A percentile compares a stretch with the other conserved stretches of the same genome.
phyloP scores from a whole-genome alignment of 192 early-diverging fungal species.

The Coemansia sp. region DNA sequence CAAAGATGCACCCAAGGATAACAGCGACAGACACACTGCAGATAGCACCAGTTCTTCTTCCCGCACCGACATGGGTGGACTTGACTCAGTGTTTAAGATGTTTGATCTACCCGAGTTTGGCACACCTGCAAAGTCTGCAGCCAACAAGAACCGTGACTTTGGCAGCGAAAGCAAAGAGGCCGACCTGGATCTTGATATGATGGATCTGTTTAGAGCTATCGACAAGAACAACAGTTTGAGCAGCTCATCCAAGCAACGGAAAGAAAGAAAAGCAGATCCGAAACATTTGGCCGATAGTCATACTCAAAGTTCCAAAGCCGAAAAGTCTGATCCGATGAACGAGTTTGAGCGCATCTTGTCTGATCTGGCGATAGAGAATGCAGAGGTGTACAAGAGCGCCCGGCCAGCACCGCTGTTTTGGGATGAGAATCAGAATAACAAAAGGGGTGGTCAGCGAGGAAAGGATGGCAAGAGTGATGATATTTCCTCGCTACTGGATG shows the following conservation, averaged over 20 bases:
- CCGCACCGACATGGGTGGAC: slow-evolving; percentile 8
- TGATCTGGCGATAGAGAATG: slow-evolving; percentile 24
- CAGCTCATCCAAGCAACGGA: slow-evolving; percentile 1
- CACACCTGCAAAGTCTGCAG: neutral
- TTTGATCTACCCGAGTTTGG: slow-evolving; percentile 10
- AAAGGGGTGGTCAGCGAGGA: neutral
- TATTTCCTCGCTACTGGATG: slow-evolving; percentile 7
- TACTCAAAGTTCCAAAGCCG: neutral
- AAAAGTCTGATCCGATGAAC: slow-evolving; percentile 18
- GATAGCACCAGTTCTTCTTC: too few relatives aligned
- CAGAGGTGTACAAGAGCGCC: slow-evolving; percentile 14
- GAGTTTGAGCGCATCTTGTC: slow-evolving; percentile 46
- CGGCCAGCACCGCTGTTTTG: slow-evolving; percentile 33
- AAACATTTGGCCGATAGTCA: too few relatives aligned
- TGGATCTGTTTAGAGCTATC: slow-evolving; percentile 20
- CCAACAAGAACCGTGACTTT: neutral
- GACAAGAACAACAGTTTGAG: slow-evolving; percentile 5
- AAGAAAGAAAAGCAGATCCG: too few relatives aligned
- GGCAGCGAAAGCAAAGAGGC: neutral
- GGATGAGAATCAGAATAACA: slow-evolving; percentile 10
- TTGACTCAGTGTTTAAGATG: slow-evolving; percentile 29
- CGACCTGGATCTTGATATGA: slow-evolving; percentile 10
- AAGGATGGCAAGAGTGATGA: neutral
- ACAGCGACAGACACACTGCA: too few relatives aligned
- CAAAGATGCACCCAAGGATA: too few relatives aligned